Base-by-base conservation (phyloP, 768 basidiomycete genomes). In the Collybiopsis luxurians region DNA sequence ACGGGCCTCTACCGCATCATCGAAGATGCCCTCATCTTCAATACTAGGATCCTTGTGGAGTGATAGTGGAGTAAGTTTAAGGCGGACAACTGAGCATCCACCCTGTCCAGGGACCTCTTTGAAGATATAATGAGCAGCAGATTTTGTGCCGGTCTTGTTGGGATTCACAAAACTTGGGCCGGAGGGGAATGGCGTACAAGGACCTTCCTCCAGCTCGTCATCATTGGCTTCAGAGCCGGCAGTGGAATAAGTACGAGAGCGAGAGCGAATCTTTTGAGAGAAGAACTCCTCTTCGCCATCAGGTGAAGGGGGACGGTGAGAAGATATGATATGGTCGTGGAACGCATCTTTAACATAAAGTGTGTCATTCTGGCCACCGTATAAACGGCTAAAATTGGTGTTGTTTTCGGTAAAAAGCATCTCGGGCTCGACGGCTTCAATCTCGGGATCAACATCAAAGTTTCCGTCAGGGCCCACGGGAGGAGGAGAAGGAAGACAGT, bases 351-450 rank as follows among this genome's bases (percentile, higher is more conserved):
- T 99, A 66, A 91, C 90, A 66, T 87, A 95, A 2, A 82, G 80
- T 0, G 86, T 85, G 51, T 81, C 77, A 75, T 99, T 99, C 62
- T 86, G 76, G 6, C 91, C 95, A 21, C 87, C 89, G 69, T 98
- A 99, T 24, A 99, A 79, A 53, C 97, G 83, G 66, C 80, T 80
- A 69, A 89, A 96, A 78, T 99, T 99, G 59, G 96, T 97, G 68
- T 98, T 92, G 71, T 98, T 99, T 65, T 98, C 96, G 13, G 95
- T 95, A 71, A 99, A 99, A 17, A 98, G 71, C 34, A 99, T 76
- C 9, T 91, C 86, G 0, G 97, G 95, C 42, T 89, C 83, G 19
- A 93, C 80, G 28, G 83, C 79, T 42, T 88, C 88, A 34, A 79
- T 77, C 13, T 84, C 84, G 21, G 84, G 83, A 61, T 89, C 83